Evolutionary conservation across 805 yeast genomes (phyloP).

Genomic region (Teunomyces kruisii): DNA sequence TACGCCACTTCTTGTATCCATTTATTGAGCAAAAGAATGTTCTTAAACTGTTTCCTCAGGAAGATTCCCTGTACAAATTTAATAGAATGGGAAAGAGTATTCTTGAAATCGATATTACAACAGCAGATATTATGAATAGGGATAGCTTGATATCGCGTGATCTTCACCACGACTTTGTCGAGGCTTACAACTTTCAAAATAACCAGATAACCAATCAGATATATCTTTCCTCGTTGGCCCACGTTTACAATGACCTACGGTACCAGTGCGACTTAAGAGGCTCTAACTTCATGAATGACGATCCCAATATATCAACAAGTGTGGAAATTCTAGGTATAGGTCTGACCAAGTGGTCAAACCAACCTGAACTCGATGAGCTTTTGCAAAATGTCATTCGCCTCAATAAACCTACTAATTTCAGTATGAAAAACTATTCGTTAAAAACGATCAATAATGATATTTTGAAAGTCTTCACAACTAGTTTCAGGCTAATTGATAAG

Average conservation of each 20-base stretch:
- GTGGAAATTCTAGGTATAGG: conserved; percentile 20
- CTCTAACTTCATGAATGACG: conserved; percentile 6
- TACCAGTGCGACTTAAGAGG: conserved; percentile 48
- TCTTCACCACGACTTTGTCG: conserved; percentile 52
- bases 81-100: conserved; percentile 61
- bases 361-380: conserved; percentile 26
- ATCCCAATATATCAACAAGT: neutral
- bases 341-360: conserved; percentile 30
- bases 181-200: conserved; percentile 19
- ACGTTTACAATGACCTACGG: conserved; percentile 58
- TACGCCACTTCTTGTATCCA: conserved; percentile 17
- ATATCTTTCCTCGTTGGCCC: conserved; percentile 48
- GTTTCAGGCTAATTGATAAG: conserved; percentile 21
- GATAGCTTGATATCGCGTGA: conserved; percentile 40
- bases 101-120: conserved; percentile 69
- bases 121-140: conserved; percentile 63
- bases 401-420: conserved; percentile 9
- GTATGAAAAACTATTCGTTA: neutral
- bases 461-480: neutral
- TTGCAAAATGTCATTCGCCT: conserved; percentile 28
- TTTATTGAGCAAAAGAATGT: conserved; percentile 28
- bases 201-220: conserved; percentile 14
- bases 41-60: conserved; percentile 16
- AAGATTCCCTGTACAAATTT: conserved; percentile 15
- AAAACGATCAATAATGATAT: neutral